Conservation (phyloP, 1,139 yeast species). For the Nakaseomyces glabratus region DNA sequence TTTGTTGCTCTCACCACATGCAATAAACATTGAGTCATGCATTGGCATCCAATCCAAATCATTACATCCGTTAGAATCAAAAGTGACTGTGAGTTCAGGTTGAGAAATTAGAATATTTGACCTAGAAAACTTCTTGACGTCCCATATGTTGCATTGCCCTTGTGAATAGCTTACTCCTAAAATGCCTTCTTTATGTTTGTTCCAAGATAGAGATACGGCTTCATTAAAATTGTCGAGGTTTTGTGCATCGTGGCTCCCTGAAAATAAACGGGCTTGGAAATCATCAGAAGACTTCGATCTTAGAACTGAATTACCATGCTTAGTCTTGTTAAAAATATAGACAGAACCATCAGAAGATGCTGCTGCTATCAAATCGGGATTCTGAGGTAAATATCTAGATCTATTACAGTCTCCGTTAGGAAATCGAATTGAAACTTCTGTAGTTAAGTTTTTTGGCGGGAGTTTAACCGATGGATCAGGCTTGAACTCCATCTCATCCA, state of each 20-base stretch:
- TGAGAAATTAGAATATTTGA: conserved; percentile 15
- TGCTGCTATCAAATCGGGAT: conserved; percentile 61
- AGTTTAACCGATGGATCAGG: conserved; percentile 25
- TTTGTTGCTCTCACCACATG: conserved; percentile 49
- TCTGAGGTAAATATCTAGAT: conserved; percentile 71
- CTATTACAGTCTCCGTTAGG: conserved; percentile 51
- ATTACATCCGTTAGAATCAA: conserved; percentile 41
- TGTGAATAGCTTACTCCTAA: conserved; percentile 54
- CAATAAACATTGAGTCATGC: conserved; percentile 49
- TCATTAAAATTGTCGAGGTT: conserved; percentile 16
- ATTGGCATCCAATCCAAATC: conserved; percentile 52
- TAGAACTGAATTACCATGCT: conserved; percentile 27
- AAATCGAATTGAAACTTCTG: conserved; percentile 25
- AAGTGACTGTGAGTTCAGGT: conserved; percentile 11
- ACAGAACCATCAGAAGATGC: conserved; percentile 71
- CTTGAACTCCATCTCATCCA: conserved; percentile 31
- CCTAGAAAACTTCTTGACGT: conserved; percentile 33
- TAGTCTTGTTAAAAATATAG: conserved; percentile 53
- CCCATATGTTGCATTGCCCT: conserved; percentile 48
- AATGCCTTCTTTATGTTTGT: conserved; percentile 40
- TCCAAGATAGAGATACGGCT: conserved; percentile 41
- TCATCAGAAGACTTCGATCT: conserved; percentile 7
- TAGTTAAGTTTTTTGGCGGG: conserved; percentile 26
- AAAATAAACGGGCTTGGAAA: conserved; percentile 15
- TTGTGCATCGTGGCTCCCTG: conserved; percentile 8